These are phyloP conservation scores for Pulicaria dysenterica DNA, from an alignment of 129 eudicot species.

Conservation along the genomic window DNA sequence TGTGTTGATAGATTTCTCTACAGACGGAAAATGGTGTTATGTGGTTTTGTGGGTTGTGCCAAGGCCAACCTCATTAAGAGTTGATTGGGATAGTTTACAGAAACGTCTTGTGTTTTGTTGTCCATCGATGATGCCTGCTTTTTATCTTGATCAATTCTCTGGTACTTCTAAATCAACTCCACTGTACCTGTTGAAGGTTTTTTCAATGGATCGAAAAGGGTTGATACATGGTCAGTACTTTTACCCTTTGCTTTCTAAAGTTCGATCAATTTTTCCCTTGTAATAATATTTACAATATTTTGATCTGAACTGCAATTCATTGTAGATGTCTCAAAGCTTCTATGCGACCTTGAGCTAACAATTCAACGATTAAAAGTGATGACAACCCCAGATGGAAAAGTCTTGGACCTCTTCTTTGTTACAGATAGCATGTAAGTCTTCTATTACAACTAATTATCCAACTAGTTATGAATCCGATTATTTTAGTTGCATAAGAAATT, in stretches of 20 bases:
- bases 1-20: slow-evolving; percentile 57
- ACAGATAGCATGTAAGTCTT: slow-evolving; percentile 66
- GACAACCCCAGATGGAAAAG: slow-evolving; percentile 92
- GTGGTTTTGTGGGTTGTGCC: slow-evolving; percentile 73
- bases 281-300: slow-evolving; percentile 2
- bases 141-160: slow-evolving; percentile 54
- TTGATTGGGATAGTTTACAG: slow-evolving; percentile 77
- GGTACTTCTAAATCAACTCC: slow-evolving; percentile 43
- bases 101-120: slow-evolving; percentile 64
- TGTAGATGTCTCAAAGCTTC: slow-evolving; percentile 75
- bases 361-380: slow-evolving; percentile 85
- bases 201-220: slow-evolving; percentile 73
- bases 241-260: not conserved
- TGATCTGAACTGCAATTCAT: slow-evolving; percentile 10
- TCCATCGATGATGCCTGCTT: slow-evolving; percentile 59
- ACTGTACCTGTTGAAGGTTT: slow-evolving; percentile 72
- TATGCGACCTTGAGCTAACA: slow-evolving; percentile 71
- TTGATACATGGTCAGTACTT: slow-evolving; percentile 63
- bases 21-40: slow-evolving; percentile 93
- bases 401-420: slow-evolving; percentile 79
- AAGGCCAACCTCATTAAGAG: slow-evolving; percentile 44
- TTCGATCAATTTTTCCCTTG: not conserved
- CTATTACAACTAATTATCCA: not conserved
- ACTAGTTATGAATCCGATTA: not conserved
- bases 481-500: too few relatives aligned